Evolutionary conservation across 1,284 basidiomycete species (phyloP).

Genomic region (Cerrena zonata): DNA sequence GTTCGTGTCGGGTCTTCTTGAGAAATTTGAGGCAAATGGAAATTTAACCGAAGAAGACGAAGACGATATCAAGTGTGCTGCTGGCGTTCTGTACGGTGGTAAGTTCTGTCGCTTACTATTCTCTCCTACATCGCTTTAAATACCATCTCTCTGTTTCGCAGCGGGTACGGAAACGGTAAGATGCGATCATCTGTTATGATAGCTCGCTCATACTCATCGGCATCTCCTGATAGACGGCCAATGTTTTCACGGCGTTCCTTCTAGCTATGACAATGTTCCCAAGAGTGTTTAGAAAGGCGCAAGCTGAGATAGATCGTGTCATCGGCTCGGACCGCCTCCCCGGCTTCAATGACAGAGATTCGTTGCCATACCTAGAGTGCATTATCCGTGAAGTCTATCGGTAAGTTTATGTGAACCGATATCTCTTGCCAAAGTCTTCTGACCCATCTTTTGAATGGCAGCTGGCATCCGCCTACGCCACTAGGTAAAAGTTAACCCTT

Average conservation of each 20-base stretch:
- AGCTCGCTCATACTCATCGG: background rate
- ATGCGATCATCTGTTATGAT: background rate
- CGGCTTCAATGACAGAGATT: slow-evolving; percentile 27
- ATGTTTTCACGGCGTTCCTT: slow-evolving; percentile 20
- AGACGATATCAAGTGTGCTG: slow-evolving; percentile 21
- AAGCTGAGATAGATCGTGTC: slow-evolving; percentile 28
- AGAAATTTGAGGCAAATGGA: slow-evolving; percentile 13
- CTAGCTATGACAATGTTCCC: slow-evolving; percentile 24
- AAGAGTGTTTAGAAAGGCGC: slow-evolving; percentile 23
- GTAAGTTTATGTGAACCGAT: slow-evolving; percentile 6
- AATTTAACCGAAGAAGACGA: slow-evolving; percentile 16
- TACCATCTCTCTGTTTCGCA: slow-evolving; percentile 1
- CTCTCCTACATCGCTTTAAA: background rate
- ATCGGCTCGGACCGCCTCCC: slow-evolving; percentile 28
- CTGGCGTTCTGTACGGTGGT: slow-evolving; percentile 23
- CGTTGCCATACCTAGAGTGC: slow-evolving; percentile 30
- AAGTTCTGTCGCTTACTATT: background rate
- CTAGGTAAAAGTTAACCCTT: slow-evolving; percentile 15
- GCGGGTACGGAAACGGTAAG: slow-evolving; percentile 22
- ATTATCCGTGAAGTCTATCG: slow-evolving; percentile 28
- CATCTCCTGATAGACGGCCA: slow-evolving; percentile 15
- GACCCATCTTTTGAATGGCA: slow-evolving; percentile 3
- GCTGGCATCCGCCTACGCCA: slow-evolving; percentile 19
- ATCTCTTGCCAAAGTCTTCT: slow-evolving; percentile 1
- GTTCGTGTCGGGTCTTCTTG: slow-evolving; percentile 18